Evolutionary conservation across 495 filamentous ascomycete species (phyloP).

Genomic region (Xylaria palmicola): DNA sequence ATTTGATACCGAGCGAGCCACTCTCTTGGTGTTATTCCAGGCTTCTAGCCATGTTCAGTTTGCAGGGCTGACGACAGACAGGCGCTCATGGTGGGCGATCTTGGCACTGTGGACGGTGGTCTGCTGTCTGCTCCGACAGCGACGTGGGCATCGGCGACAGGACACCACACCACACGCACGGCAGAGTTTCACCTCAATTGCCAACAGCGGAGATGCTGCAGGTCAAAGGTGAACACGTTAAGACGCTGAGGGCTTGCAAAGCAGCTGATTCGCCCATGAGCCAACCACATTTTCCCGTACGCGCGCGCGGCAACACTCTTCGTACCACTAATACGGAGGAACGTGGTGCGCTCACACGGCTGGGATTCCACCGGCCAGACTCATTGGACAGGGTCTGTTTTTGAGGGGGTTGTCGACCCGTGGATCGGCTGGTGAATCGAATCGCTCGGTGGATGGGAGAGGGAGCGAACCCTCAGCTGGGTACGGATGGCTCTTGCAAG

Average conservation of each 20-base stretch:
- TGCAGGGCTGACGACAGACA: background rate
- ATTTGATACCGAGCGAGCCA: too few species aligned
- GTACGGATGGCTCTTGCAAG: background rate
- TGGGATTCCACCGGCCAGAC: background rate
- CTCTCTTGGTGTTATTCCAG: too few species aligned
- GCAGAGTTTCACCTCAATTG: background rate
- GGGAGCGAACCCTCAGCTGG: background rate
- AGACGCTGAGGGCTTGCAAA: background rate
- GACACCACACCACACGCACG: background rate
- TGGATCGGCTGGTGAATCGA: background rate
- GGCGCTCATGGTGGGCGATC: background rate
- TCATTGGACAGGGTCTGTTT: background rate
- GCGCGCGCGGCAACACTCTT: background rate
- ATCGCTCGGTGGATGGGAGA: background rate
- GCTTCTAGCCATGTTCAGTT: background rate
- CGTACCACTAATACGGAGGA: slow-evolving; percentile 5
- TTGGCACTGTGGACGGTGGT: background rate
- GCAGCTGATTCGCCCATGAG: background rate
- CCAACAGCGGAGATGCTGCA: background rate
- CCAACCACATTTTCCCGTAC: background rate
- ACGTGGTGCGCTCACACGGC: slow-evolving; percentile 13
- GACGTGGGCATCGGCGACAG: background rate
- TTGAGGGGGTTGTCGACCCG: background rate
- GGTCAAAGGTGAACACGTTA: slow-evolving; percentile 4
- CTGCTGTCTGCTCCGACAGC: background rate